Evolutionary conservation across 257 asterid genomes (phyloP), one percentile per base, ranked within the genome.

Genomic region (Verbascum thapsus): DNA sequence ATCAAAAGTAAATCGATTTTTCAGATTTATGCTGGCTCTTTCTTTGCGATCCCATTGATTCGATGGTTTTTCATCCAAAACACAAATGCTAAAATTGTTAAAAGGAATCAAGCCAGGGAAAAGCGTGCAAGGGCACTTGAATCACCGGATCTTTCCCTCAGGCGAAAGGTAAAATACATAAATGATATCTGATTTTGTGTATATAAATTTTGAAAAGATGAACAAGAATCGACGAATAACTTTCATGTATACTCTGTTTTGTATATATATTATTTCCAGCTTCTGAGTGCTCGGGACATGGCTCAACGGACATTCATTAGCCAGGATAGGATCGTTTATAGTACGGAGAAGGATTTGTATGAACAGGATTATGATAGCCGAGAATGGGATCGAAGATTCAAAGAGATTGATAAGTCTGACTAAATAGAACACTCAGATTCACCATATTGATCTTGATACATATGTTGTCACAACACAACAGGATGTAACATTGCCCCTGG

Each of bases 11-110:
- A 62, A 13, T 20, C 39, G 10, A 54, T 57, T 8, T 37, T 76
- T 84, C 91, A 92, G 99, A 71, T 94, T 52, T 94, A 94, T 56
- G 97, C 99, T 66, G 95, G 94, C 67, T 90, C 99, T 63, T 94
- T 94, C 82, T 94, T 94, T 64, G 91, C 88, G 42, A 92, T 92
- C 71, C 99, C 99, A 58, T 53, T 85, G 67, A 32, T 85, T 63
- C 87, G 99, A 58, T 87, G 94, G 99, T 76, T 89, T 61, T 64
- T 81, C 15, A 64, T 90, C 73, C 81, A 67, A 77, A 84, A 70
- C 80, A 78, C 76, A 57, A 94, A 94, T 58, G 78, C 85, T 26
- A 73, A 74, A 61, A 94, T 94, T 67, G 75, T 69, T 32, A 75
- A 76, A 73, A 85, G 95, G 72, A 94, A 94, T 56, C 68, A 8